These are phyloP conservation scores for Paramecium tetraurelia DNA, from an alignment of 73 alveolate species.

Conservation along the genomic window DNA sequence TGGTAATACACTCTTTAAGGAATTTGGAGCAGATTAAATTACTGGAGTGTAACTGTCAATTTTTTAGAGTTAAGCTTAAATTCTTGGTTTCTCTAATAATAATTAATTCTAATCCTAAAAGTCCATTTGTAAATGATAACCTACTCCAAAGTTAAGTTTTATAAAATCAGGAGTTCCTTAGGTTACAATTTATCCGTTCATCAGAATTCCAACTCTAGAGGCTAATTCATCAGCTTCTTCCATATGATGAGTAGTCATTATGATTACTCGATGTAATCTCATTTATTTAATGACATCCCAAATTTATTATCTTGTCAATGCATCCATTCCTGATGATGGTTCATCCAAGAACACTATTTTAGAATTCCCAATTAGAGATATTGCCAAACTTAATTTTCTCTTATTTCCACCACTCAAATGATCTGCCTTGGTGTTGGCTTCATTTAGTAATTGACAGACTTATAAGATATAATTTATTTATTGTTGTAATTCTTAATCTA, in stretches of 20 bases:
- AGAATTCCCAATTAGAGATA: slow-evolving; percentile 90
- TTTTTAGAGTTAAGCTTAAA: background rate
- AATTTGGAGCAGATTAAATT: background rate
- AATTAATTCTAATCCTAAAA: background rate
- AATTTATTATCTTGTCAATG: slow-evolving; percentile 93
- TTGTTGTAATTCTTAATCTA: slow-evolving; percentile 73
- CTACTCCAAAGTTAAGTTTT: slow-evolving; percentile 80
- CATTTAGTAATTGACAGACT: slow-evolving; percentile 84
- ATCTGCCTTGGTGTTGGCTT: slow-evolving; percentile 75
- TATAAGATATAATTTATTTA: slow-evolving; percentile 65
- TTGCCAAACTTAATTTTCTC: slow-evolving; percentile 94
- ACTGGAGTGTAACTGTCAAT: background rate
- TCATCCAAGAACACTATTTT: slow-evolving; percentile 94
- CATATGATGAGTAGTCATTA: slow-evolving; percentile 97
- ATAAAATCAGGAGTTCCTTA: slow-evolving; percentile 40
- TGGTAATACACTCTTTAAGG: background rate
- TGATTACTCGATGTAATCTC: slow-evolving; percentile 86
- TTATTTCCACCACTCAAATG: slow-evolving; percentile 96
- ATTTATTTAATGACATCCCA: slow-evolving; percentile 90
- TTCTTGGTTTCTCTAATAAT: background rate
- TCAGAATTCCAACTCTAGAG: slow-evolving; percentile 85
- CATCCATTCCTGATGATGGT: slow-evolving; percentile 98
- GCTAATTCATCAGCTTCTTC: slow-evolving; percentile 99
- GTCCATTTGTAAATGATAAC: slow-evolving; percentile 68
- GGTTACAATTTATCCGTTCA: slow-evolving; percentile 76